phyloP scores from a whole-genome alignment of 345 rosid genomes.

The Hibiscus tridactylites region DNA sequence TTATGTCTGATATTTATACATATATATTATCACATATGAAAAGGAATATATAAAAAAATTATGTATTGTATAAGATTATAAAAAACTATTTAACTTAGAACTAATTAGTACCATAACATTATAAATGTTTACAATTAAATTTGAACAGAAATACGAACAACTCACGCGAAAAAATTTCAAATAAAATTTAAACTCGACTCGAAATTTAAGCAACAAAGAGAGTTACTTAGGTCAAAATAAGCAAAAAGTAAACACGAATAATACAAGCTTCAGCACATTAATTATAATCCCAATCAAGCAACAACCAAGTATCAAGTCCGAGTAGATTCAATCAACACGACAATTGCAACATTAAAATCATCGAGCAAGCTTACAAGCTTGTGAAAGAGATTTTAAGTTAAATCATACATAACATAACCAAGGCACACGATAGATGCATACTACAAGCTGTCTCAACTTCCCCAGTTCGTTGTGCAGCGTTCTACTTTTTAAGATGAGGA shows the following conservation, averaged over 20 bases:
- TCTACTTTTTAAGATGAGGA: constrained; percentile 16
- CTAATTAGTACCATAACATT: too few species aligned
- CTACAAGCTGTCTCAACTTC: neutral
- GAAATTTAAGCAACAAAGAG: neutral
- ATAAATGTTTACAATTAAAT: too few species aligned
- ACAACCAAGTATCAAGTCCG: neutral
- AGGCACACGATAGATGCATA: constrained; percentile 1
- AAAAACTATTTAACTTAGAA: too few species aligned
- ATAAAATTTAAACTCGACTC: too few species aligned
- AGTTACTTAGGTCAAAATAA: neutral
- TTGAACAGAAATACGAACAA: too few species aligned
- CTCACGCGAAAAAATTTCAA: too few species aligned
- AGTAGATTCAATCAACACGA: neutral
- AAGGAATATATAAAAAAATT: too few species aligned
- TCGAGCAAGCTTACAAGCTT: neutral
- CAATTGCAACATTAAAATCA: neutral
- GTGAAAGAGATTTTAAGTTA: neutral
- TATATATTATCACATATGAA: too few species aligned
- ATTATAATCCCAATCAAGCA: neutral
- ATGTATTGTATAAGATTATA: too few species aligned
- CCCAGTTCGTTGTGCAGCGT: neutral
- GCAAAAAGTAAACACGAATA: neutral
- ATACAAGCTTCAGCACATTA: neutral
- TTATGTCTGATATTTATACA: too few species aligned
- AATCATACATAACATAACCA: neutral